These are phyloP conservation scores for Suaeda aralocaspica DNA, from an alignment of 148 eudicot genomes.

Conservation along the genomic window DNA sequence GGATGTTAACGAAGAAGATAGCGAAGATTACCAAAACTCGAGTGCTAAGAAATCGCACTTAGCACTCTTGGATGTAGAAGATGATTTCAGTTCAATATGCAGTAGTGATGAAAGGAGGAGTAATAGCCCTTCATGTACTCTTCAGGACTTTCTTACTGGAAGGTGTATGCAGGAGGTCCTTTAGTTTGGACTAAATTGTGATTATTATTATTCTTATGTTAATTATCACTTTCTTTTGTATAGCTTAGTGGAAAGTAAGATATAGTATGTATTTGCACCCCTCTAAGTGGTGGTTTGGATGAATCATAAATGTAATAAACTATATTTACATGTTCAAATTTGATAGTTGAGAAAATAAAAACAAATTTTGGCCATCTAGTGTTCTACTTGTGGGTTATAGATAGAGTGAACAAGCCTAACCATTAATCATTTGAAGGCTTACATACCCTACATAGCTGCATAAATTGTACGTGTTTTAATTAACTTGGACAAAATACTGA, in stretches of 20 bases:
- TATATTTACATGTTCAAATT: not conserved
- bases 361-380: not conserved
- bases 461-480: too few relatives aligned
- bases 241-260: slow-evolving; percentile 12
- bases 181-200: slow-evolving; percentile 39
- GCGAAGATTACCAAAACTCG: slow-evolving; percentile 66
- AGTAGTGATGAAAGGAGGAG: slow-evolving; percentile 55
- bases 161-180: slow-evolving; percentile 55
- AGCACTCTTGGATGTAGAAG: slow-evolving; percentile 61
- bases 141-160: slow-evolving; percentile 53
- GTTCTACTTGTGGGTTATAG: too few relatives aligned
- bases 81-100: slow-evolving; percentile 45
- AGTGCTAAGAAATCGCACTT: slow-evolving; percentile 56
- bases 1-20: slow-evolving; percentile 40
- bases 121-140: slow-evolving; percentile 35
- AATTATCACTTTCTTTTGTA: slow-evolving; percentile 9
- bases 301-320: not conserved
- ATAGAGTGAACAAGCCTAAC: too few relatives aligned
- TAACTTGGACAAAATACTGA: too few relatives aligned
- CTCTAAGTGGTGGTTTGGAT: slow-evolving; percentile 21
- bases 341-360: slow-evolving; percentile 1
- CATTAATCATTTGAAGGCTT: too few relatives aligned
- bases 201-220: not conserved
- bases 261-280: slow-evolving; percentile 28
- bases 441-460: too few relatives aligned